Base-by-base conservation (phyloP, 306 rosid genomes). In the Vicia faba region DNA sequence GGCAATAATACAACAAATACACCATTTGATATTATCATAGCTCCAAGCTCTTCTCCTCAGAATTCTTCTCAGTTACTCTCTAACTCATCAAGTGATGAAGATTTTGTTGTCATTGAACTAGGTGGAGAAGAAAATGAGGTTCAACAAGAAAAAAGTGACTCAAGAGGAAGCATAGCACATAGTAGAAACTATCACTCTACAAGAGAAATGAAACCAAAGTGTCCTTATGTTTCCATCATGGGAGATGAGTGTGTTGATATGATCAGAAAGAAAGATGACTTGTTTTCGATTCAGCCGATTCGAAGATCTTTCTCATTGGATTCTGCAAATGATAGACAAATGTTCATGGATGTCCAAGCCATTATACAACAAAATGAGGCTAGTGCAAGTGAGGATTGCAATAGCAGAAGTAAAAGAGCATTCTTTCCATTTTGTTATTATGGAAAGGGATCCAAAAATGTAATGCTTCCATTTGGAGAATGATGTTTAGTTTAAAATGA, bases 301-400 rank as follows among this genome's bases (percentile, higher is more conserved):
- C 61, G 91, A 70, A 77, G 96, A 78, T 89, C 93, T 71, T 86
- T 89, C 74, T 89, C 93, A n/a, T 79, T 85, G 93, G 84, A 89
- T 73, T 89, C 91, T 26, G 87, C 93, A 5, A 76, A 78, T 39
- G 88, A 83, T 62, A 73, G 82, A 76, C 83, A 86, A 57, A 64
- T 84, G 55, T 81, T 73, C 60, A 56, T 76, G 69, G 87, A 82
- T 53, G 84, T 76, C 70, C 82, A 78, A 68, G 79, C 78, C 69
- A 79, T 75, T 41, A n/a, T 74, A 16, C 80, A 61, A 61, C 72
- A 74, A 65, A 70, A 36, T 31, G 84, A 71, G 61, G 84, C 77
- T 20, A 78, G 86, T 55, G 76, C 80, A 4, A 75, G 81, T 35
- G 96, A 75, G 55, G 86, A 75, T 57, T 70, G 83, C 66, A 82